Percentiles rank a stretch among this genome's conserved stretches.
phyloP scores from a whole-genome alignment of 192 early-diverging fungal species.

The Jimgerdemannia flammicorona region DNA sequence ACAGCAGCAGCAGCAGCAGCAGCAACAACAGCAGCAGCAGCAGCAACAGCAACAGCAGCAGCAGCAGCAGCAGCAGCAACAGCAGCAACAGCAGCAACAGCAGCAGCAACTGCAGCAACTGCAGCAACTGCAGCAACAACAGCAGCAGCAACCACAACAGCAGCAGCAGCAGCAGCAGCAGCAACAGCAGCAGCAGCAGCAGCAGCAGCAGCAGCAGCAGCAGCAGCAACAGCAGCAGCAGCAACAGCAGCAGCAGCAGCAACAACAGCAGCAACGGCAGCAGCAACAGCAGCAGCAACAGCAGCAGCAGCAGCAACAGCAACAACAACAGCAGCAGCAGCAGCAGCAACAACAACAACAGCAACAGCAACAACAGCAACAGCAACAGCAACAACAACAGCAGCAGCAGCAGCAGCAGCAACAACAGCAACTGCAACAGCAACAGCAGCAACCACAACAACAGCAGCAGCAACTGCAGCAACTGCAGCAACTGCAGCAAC shows the following conservation, averaged over 20 bases:
- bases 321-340: neutral
- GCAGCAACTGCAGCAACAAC: neutral
- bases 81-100: slow-evolving; percentile 10
- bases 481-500: neutral
- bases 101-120: neutral
- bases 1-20: slow-evolving; percentile 5
- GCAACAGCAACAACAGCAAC: slow-evolving; percentile 4
- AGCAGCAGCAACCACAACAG: neutral
- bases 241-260: slow-evolving; percentile 2
- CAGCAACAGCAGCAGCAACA: neutral
- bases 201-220: slow-evolving; percentile 20
- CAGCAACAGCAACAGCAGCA: slow-evolving; percentile 20
- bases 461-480: slow-evolving; percentile 9
- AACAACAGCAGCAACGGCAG: neutral
- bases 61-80: slow-evolving; percentile 7
- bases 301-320: neutral
- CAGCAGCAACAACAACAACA: neutral
- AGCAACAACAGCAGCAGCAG: slow-evolving; percentile 3
- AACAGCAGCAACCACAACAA: neutral
- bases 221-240: slow-evolving; percentile 9
- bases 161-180: slow-evolving; percentile 8
- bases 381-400: neutral
- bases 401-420: slow-evolving; percentile 12
- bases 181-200: slow-evolving; percentile 3
- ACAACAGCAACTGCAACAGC: neutral